A percentile compares a stretch with the other conserved stretches of the same genome.
Conservation (phyloP, 225 moss, liverwort and hornwort genomes). For the Takakia lepidozioides region DNA sequence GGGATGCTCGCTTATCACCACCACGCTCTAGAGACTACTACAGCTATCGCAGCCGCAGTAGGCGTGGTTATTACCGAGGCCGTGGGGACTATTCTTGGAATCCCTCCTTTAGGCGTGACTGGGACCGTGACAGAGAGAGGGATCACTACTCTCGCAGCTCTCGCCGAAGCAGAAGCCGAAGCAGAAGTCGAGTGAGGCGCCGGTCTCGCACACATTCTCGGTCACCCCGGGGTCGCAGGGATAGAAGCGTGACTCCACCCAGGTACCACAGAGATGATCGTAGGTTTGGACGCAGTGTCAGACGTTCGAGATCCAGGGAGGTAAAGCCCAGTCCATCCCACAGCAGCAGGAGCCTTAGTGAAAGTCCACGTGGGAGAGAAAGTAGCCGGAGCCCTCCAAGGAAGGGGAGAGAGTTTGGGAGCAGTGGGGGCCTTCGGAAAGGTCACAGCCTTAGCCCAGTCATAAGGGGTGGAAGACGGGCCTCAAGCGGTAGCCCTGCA, state of each 20-base stretch:
- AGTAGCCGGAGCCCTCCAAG: slow-evolving; percentile 30
- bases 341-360: slow-evolving; percentile 52
- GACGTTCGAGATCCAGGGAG: slow-evolving; percentile 40
- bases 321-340: slow-evolving; percentile 32
- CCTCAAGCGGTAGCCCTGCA: slow-evolving; percentile 16
- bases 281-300: slow-evolving; percentile 16
- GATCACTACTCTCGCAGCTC: slow-evolving; percentile 49
- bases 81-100: slow-evolving; percentile 63
- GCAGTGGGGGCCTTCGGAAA: slow-evolving; percentile 3
- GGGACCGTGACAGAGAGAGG: slow-evolving; percentile 58
- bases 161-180: slow-evolving; percentile 58
- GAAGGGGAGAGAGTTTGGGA: slow-evolving; percentile 13
- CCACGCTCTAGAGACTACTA: slow-evolving; percentile 59
- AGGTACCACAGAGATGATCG: slow-evolving; percentile 40
- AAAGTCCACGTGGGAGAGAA: slow-evolving; percentile 31
- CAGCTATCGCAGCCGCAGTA: slow-evolving; percentile 48
- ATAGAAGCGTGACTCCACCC: slow-evolving; percentile 38
- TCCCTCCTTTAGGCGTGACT: slow-evolving; percentile 38
- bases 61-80: slow-evolving; percentile 59
- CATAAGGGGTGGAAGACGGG: slow-evolving; percentile 1
- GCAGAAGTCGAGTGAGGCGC: slow-evolving; percentile 49
- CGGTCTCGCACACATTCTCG: slow-evolving; percentile 39
- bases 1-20: slow-evolving; percentile 50
- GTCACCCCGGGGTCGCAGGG: slow-evolving; percentile 35
- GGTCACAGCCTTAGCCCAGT: slow-evolving; percentile 17